These are phyloP conservation scores for Globisporangium barbulae DNA, from an alignment of 352 stramenopile genomes.

Conservation along the genomic window DNA sequence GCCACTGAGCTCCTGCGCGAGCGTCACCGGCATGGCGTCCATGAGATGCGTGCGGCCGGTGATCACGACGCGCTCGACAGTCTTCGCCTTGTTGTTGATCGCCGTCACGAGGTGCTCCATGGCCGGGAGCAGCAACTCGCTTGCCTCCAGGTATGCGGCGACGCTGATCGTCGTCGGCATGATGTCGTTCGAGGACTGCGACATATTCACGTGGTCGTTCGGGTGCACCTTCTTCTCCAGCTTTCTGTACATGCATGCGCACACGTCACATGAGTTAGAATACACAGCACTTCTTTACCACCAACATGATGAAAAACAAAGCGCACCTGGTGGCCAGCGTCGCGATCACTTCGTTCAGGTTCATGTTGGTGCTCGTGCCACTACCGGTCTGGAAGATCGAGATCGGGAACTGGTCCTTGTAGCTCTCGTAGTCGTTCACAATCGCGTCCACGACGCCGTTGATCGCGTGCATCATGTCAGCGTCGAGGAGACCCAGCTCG, in stretches of 20 bases:
- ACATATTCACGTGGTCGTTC: constrained; percentile 76
- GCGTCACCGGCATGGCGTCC: constrained; percentile 60
- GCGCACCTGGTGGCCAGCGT: constrained; percentile 70
- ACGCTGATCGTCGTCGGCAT: constrained; percentile 57
- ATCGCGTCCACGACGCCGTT: constrained; percentile 30
- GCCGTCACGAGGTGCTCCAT: constrained; percentile 36
- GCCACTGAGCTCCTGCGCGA: constrained; percentile 45
- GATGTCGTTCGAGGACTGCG: constrained; percentile 64
- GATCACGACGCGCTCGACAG: constrained; percentile 41
- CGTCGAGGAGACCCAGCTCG: constrained; percentile 37
- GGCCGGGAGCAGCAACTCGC: constrained; percentile 63
- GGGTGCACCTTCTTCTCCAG: constrained; percentile 84
- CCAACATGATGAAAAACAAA: background rate
- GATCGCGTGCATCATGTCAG: constrained; percentile 34
- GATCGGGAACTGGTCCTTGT: constrained; percentile 47
- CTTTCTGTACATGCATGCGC: constrained; percentile 60
- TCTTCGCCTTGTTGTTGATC: constrained; percentile 36
- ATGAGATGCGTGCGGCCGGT: constrained; percentile 75
- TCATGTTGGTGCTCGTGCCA: constrained; percentile 98
- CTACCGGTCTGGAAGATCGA: constrained; percentile 89
- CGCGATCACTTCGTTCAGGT: constrained; percentile 95
- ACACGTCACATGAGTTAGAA: background rate
- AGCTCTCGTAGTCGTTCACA: constrained; percentile 27
- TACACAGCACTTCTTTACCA: no score
- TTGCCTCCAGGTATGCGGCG: constrained; percentile 43